These are phyloP conservation scores for Ogataea minuta DNA, from an alignment of 805 yeast species.

Conservation along the genomic window DNA sequence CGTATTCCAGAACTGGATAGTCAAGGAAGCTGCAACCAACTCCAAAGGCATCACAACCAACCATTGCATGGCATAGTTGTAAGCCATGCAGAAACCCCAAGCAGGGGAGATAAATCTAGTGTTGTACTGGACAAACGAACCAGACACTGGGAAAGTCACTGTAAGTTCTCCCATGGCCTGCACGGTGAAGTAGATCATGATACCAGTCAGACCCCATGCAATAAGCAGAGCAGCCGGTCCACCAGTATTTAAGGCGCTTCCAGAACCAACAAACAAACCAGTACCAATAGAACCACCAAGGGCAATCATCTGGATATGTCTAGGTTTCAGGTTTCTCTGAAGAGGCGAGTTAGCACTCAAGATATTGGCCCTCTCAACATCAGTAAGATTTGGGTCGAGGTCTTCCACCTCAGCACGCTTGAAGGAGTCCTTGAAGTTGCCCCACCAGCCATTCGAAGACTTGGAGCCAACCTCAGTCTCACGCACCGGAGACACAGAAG, in stretches of 20 bases:
- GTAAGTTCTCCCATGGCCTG: slow-evolving; percentile 65
- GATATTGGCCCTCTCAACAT: slow-evolving; percentile 46
- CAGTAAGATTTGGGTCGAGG: slow-evolving; percentile 44
- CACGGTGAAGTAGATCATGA: slow-evolving; percentile 59
- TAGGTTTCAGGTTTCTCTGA: slow-evolving; percentile 50
- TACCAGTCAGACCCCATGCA: slow-evolving; percentile 57
- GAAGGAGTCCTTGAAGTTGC: slow-evolving; percentile 32
- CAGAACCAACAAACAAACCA: slow-evolving; percentile 76
- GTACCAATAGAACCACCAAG: slow-evolving; percentile 84
- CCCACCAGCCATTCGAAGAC: slow-evolving; percentile 15
- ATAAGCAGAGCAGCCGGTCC: slow-evolving; percentile 75
- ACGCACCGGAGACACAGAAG: slow-evolving; percentile 25
- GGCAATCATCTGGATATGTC: slow-evolving; percentile 80
- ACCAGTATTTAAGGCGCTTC: slow-evolving; percentile 56
- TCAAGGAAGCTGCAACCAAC: slow-evolving; percentile 53
- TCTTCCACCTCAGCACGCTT: slow-evolving; percentile 34
- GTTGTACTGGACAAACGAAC: slow-evolving; percentile 60
- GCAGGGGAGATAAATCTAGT: slow-evolving; percentile 57
- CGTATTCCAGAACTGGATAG: slow-evolving; percentile 48
- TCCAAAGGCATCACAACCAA: slow-evolving; percentile 53
- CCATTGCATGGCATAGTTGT: slow-evolving; percentile 58
- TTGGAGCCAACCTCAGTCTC: slow-evolving; percentile 9
- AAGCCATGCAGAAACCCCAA: slow-evolving; percentile 61
- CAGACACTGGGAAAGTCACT: slow-evolving; percentile 63
- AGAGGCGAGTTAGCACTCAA: slow-evolving; percentile 49